Percentiles rank a stretch among this genome's conserved stretches.
phyloP scores from a whole-genome alignment of 176 grass and related monocot species.

The Aegilops umbellulata region DNA sequence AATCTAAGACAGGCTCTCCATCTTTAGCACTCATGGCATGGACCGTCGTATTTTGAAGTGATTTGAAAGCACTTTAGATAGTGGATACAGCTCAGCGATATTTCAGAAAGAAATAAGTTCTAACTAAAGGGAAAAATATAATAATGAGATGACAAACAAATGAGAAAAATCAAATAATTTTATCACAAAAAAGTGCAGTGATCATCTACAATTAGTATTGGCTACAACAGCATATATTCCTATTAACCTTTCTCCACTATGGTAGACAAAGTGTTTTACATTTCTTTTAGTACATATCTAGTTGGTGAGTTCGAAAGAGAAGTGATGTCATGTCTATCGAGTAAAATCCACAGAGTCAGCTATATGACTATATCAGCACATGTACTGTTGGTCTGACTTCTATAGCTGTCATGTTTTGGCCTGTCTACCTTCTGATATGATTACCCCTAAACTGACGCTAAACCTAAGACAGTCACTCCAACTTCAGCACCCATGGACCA shows the following conservation, averaged over 20 bases:
- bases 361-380: background rate
- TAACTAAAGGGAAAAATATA: background rate
- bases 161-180: background rate
- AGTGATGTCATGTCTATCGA: background rate
- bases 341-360: slow-evolving; percentile 1
- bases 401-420: background rate
- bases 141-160: background rate
- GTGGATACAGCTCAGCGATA: background rate
- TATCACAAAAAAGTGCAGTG: background rate
- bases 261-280: background rate
- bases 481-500: background rate
- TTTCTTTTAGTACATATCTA: background rate
- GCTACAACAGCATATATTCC: slow-evolving; percentile 7
- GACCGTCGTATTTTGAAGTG: background rate
- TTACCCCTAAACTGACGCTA: slow-evolving; percentile 21
- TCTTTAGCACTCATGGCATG: background rate
- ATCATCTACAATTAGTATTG: background rate
- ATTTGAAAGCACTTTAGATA: background rate
- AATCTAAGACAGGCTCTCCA: background rate
- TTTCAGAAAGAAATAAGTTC: background rate
- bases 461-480: background rate
- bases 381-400: background rate
- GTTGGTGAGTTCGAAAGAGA: background rate
- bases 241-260: background rate
- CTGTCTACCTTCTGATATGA: slow-evolving; percentile 11